Conservation (phyloP, 192 early-diverging fungal species). For the Kappamyces sp. region DNA sequence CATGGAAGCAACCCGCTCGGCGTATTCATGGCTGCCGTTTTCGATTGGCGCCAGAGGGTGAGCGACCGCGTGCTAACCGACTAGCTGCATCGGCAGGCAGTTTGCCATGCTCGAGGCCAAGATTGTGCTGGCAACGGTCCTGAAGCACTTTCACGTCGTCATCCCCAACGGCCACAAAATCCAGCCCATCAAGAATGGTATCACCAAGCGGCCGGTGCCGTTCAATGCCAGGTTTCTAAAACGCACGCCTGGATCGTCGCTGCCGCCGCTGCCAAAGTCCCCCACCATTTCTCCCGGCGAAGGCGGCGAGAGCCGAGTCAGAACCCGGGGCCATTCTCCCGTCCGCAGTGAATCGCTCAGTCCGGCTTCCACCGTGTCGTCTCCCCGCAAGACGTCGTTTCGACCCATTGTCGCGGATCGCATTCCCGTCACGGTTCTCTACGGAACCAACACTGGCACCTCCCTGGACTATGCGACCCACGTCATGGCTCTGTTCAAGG, state of each 20-base stretch:
- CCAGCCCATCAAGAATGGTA: neutral
- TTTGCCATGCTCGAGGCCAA: constrained; percentile 56
- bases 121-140: constrained; percentile 44
- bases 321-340: neutral
- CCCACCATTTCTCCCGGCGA: constrained; percentile 23
- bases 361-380: constrained; percentile 13
- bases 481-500: constrained; percentile 24
- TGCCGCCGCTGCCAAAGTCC: constrained; percentile 16
- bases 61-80: neutral
- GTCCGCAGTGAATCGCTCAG: constrained; percentile 17
- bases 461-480: constrained; percentile 45
- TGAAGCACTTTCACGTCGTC: constrained; percentile 39
- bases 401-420: neutral
- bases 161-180: constrained; percentile 6
- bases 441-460: constrained; percentile 51
- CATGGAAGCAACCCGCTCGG: constrained; percentile 40
- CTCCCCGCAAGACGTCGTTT: neutral
- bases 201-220: neutral
- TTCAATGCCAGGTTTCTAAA: constrained; percentile 8
- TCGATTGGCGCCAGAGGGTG: constrained; percentile 20
- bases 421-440: constrained; percentile 37
- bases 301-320: too few relatives aligned
- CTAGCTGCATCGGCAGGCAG: constrained; percentile 54
- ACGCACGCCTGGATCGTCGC: constrained; percentile 5
- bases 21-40: constrained; percentile 52